Evolutionary conservation across 139 green algal species (phyloP).

Genomic region (Picochlorum sp.): DNA sequence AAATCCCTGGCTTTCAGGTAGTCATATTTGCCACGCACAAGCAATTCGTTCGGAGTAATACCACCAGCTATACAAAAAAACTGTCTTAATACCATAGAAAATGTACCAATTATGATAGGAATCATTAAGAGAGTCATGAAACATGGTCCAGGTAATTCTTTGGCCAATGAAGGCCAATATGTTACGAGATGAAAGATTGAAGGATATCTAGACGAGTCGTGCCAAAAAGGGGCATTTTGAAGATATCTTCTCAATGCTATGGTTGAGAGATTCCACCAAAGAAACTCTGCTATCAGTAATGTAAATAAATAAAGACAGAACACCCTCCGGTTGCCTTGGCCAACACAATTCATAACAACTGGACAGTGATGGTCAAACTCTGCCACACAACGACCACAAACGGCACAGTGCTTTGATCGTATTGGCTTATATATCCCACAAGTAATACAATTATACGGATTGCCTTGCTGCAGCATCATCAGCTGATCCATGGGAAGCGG

Average conservation of each 20-base stretch:
- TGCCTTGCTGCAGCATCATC: not conserved
- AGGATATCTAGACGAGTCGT: not conserved
- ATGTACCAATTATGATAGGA: slow-evolving; percentile 8
- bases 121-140: not conserved
- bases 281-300: slow-evolving; percentile 24
- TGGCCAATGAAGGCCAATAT: not conserved
- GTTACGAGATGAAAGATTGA: not conserved
- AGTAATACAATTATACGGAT: slow-evolving; percentile 24
- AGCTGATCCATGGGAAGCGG: slow-evolving; percentile 8
- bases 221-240: not conserved
- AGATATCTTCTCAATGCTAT: slow-evolving; percentile 1
- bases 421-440: slow-evolving; percentile 32
- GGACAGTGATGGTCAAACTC: slow-evolving; percentile 55
- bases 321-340: slow-evolving; percentile 22
- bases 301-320: slow-evolving; percentile 28
- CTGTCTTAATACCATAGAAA: slow-evolving; percentile 19
- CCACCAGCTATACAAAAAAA: slow-evolving; percentile 34
- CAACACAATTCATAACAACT: slow-evolving; percentile 40
- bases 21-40: slow-evolving; percentile 26
- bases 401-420: slow-evolving; percentile 39
- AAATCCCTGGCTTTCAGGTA: slow-evolving; percentile 31
- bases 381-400: slow-evolving; percentile 30
- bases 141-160: not conserved
- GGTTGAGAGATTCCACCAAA: slow-evolving; percentile 20
- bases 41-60: slow-evolving; percentile 57